Base-by-base conservation (phyloP, 2,329 filamentous ascomycete species). In the Xylariaceae sp. region DNA sequence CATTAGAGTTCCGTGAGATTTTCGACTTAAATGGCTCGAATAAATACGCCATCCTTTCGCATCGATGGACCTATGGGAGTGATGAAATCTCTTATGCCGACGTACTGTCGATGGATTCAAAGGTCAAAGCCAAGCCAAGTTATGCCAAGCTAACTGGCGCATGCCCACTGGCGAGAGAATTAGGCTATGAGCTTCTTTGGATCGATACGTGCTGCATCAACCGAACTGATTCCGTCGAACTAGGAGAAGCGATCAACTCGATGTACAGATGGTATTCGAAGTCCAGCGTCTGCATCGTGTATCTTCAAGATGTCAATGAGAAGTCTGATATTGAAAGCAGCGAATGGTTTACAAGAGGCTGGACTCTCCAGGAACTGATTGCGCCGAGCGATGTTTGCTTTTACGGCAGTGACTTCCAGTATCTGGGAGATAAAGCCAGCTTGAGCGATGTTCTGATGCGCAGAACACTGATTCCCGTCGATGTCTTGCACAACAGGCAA, bases 161-260 rank as follows among this genome's bases (percentile, higher is more conserved):
- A 10, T 36, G 33, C 33, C 14, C 33, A 10, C 10, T 36, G 14
- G 33, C 33, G 33, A 36, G 14, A 36, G 14, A 14, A 10, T 14
- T 36, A 36, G 33, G 33, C 33, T 36, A 10, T 14, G 33, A 36
- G 33, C 10, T 36, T 36, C 10, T 36, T 10, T 48, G 50, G 41
- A 18, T 45, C 10, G 48, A 45, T 40, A 50, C 33, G 9, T 45
- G 41, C 16, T 50, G 48, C 22, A 50, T 50, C 40, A 28, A 50
- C 19, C 44, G 45, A 31, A 5, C 36, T 16, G 31, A 39, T 18
- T n/a, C 18, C 5, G 34, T 31, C 7, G 48, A 50, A 19, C 28
- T 38, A 14, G n/a, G 14, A 9, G 48, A 50, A 33, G 31, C 42
- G 7, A 45, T 50, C 17, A 50, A 50, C 22, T 50, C 41, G 17